phyloP scores from a whole-genome alignment of 1,284 basidiomycete genomes.

The Tetrapyrgos nigripes region DNA sequence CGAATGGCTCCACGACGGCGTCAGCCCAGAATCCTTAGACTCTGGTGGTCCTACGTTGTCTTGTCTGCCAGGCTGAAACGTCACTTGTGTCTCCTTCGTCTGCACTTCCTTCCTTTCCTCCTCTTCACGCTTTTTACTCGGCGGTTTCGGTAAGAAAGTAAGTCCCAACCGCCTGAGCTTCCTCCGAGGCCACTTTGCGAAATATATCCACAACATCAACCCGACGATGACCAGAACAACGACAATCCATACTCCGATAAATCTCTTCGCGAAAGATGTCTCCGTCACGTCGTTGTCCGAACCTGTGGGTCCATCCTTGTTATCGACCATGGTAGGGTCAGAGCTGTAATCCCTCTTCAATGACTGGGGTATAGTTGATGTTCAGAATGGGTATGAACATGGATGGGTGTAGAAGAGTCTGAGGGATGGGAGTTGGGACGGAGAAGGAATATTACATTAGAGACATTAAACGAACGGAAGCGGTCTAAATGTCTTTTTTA shows the following conservation, averaged over 20 bases:
- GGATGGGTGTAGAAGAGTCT: neutral
- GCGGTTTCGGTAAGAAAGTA: slow-evolving; percentile 13
- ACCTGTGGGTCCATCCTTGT: neutral
- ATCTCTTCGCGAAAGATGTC: slow-evolving; percentile 43
- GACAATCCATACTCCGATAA: slow-evolving; percentile 49
- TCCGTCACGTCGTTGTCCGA: neutral
- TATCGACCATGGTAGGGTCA: neutral
- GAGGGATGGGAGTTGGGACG: neutral
- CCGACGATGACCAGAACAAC: slow-evolving; percentile 35
- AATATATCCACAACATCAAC: slow-evolving; percentile 35
- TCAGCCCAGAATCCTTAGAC: neutral
- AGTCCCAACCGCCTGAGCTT: slow-evolving; percentile 16
- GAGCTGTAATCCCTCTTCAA: neutral
- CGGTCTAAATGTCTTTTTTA: neutral
- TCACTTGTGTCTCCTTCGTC: neutral
- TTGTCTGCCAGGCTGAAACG: neutral
- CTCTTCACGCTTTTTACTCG: slow-evolving; percentile 8
- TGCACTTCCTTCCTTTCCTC: slow-evolving; percentile 6
- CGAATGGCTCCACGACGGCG: neutral
- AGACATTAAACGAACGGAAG: neutral
- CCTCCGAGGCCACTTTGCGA: slow-evolving; percentile 34
- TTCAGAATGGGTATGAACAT: neutral
- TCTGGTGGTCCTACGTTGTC: neutral
- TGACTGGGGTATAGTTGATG: too few relatives aligned
- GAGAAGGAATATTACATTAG: neutral